Evolutionary conservation across 2,329 filamentous ascomycete species (phyloP).

Genomic region (Pyricularia sp.): DNA sequence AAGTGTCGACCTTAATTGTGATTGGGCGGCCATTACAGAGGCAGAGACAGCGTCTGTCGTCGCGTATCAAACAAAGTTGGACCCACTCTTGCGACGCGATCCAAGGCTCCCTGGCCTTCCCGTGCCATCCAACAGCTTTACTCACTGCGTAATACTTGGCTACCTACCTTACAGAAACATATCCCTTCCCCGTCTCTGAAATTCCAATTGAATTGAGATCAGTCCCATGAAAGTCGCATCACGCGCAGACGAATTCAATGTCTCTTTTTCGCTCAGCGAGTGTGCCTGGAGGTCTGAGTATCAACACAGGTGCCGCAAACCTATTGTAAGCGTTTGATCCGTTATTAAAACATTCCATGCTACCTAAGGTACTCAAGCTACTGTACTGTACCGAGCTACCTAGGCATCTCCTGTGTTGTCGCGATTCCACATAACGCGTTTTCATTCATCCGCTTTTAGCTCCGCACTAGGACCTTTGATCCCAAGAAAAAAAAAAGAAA

Average conservation of each 20-base stretch:
- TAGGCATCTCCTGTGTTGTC: background rate
- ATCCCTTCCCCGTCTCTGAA: background rate
- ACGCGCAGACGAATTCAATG: constrained; percentile 19
- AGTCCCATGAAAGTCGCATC: background rate
- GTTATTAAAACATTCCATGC: background rate
- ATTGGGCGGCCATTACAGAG: background rate
- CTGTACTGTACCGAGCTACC: background rate
- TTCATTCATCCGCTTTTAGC: background rate
- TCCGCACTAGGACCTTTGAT: background rate
- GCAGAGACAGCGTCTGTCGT: background rate
- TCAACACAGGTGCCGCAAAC: constrained; percentile 51
- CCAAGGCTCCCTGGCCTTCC: background rate
- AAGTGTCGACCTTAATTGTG: background rate
- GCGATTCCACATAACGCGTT: background rate
- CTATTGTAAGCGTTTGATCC: constrained; percentile 29
- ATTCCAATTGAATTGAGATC: background rate
- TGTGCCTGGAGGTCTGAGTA: constrained; percentile 46
- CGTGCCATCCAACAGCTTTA: no score
- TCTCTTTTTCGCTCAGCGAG: constrained; percentile 44
- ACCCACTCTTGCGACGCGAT: constrained; percentile 4
- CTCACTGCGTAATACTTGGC: background rate
- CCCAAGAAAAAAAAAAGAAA: background rate
- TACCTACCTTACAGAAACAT: background rate
- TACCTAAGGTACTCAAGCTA: background rate
- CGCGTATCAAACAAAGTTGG: background rate